Conservation (phyloP, 2,329 filamentous ascomycete genomes). For the Pestalotiopsis sp. region DNA sequence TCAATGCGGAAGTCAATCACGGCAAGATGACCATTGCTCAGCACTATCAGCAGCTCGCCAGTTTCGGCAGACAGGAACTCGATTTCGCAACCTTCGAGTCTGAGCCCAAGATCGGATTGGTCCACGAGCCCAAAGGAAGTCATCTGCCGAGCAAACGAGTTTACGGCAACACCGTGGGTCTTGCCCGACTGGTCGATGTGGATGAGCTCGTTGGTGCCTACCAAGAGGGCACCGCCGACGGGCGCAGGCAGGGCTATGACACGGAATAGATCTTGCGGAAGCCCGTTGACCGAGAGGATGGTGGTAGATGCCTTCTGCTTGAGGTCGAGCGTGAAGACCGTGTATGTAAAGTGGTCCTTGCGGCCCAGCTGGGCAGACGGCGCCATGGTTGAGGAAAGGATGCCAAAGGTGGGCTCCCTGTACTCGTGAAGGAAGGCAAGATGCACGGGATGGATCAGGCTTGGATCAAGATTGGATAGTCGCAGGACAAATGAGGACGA, state of each 20-base stretch:
- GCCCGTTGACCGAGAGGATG: constrained; percentile 79
- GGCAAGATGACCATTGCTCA: constrained; percentile 74
- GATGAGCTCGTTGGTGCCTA: constrained; percentile 89
- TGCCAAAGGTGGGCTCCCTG: constrained; percentile 94
- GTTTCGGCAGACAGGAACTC: constrained; percentile 76
- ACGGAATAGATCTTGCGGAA: constrained; percentile 85
- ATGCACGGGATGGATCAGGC: constrained; percentile 85
- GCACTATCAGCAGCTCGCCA: constrained; percentile 82
- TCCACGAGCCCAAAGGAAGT: constrained; percentile 86
- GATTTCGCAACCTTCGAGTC: constrained; percentile 79
- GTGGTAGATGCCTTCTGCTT: constrained; percentile 93
- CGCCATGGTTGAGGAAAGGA: constrained; percentile 77
- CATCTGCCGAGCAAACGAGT: constrained; percentile 80
- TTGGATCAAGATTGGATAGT: constrained; percentile 84
- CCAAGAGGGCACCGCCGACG: constrained; percentile 83
- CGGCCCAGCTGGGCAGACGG: constrained; percentile 79
- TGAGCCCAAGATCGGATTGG: constrained; percentile 78
- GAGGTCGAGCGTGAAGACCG: constrained; percentile 92
- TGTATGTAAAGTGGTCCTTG: constrained; percentile 86
- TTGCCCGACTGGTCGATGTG: constrained; percentile 97
- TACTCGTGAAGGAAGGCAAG: constrained; percentile 96
- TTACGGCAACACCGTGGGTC: constrained; percentile 88
- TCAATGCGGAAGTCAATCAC: constrained; percentile 84
- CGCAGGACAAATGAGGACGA: constrained; percentile 90
- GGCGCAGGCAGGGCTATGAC: constrained; percentile 83